Evolutionary conservation across 148 eudicot genomes (phyloP).

Genomic region (Rhododendron kiyosumense): DNA sequence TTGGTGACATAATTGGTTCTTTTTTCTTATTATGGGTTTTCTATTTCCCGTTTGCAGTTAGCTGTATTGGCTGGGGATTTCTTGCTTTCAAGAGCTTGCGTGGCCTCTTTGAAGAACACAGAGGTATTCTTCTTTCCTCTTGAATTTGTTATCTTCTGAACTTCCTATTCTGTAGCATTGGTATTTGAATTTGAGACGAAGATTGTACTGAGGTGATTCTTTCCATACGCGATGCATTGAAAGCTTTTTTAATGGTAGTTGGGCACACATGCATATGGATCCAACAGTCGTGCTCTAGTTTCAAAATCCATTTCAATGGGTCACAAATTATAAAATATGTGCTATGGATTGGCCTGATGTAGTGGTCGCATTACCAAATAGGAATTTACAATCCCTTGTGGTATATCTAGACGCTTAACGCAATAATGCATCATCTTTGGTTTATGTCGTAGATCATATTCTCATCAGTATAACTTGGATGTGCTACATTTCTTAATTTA

Average conservation of each 20-base stretch:
- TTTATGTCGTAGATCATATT: not conserved
- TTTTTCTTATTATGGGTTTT: not conserved
- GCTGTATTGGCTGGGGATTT: conserved; percentile 91
- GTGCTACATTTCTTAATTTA: not conserved
- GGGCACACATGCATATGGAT: not conserved
- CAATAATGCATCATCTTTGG: not conserved
- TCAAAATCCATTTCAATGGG: not conserved
- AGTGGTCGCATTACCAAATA: not conserved
- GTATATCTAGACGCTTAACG: not conserved
- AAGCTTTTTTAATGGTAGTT: not conserved
- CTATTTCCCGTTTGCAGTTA: conserved; percentile 38
- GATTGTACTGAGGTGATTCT: not conserved
- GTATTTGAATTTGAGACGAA: too few species aligned
- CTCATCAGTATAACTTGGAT: not conserved
- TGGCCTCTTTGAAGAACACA: conserved; percentile 80
- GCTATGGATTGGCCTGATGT: not conserved
- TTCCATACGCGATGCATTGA: not conserved
- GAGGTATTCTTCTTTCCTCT: conserved; percentile 36
- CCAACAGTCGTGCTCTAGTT: not conserved
- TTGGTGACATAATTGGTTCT: not conserved
- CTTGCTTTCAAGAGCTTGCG: conserved; percentile 87
- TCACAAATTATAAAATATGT: not conserved
- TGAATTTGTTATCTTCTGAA: too few species aligned
- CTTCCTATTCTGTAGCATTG: too few species aligned
- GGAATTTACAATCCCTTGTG: not conserved